phyloP scores from a whole-genome alignment of 352 stramenopile genomes.

The Phytopythium delawarense region DNA sequence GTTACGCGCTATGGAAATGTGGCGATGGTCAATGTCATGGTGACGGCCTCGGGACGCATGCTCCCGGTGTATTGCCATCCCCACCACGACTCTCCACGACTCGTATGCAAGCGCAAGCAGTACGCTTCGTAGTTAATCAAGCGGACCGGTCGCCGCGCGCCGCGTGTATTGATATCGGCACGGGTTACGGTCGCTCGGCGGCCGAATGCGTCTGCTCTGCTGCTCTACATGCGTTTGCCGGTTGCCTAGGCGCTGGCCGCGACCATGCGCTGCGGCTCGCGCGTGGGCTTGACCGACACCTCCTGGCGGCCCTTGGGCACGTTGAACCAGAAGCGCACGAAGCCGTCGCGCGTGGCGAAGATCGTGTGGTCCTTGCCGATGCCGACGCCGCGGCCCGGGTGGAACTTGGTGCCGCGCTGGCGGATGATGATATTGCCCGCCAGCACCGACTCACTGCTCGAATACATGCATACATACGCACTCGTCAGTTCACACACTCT shows the following conservation, averaged over 20 bases:
- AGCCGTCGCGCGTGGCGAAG: constrained; percentile 84
- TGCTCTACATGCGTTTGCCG: not conserved
- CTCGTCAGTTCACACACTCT: too few species aligned
- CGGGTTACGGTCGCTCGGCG: not conserved
- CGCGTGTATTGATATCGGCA: constrained; percentile 1
- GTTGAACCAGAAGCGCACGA: constrained; percentile 91
- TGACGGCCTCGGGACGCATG: not conserved
- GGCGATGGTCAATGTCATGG: not conserved
- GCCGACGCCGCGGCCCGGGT: constrained; percentile 92
- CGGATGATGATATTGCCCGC: constrained; percentile 97
- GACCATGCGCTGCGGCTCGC: constrained; percentile 40
- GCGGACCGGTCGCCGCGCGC: not conserved
- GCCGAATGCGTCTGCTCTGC: too few species aligned
- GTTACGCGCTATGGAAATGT: not conserved
- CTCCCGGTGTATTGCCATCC: not conserved
- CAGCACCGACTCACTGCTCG: constrained; percentile 72
- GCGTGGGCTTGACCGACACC: constrained; percentile 79
- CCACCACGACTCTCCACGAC: not conserved
- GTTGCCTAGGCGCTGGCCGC: not conserved
- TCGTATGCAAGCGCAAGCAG: not conserved
- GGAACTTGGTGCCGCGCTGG: constrained; percentile 96
- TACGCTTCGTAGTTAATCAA: not conserved
- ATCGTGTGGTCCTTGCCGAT: constrained; percentile 94
- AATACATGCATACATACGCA: not conserved
- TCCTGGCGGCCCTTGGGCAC: constrained; percentile 80